These are phyloP conservation scores for Pholiota conissans DNA, from an alignment of 768 basidiomycete genomes.

Conservation along the genomic window DNA sequence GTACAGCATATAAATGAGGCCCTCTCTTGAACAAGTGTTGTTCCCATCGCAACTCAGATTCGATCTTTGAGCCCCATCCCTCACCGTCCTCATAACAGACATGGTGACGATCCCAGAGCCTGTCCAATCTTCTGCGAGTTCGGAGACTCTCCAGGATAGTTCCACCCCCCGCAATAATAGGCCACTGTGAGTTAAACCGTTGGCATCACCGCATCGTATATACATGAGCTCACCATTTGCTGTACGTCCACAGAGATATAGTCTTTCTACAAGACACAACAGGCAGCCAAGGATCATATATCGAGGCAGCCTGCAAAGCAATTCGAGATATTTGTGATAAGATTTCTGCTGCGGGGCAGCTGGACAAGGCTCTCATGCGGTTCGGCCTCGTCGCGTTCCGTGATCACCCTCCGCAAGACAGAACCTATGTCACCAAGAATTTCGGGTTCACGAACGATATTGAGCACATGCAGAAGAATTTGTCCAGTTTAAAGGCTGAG, in stretches of 20 bases:
- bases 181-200: conserved; percentile 10
- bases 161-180: neutral
- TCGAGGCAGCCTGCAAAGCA: conserved; percentile 44
- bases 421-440: conserved; percentile 48
- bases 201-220: neutral
- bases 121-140: neutral
- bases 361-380: conserved; percentile 42
- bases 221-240: neutral
- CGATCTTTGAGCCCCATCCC: neutral
- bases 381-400: conserved; percentile 56
- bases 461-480: conserved; percentile 39
- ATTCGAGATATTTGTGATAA: conserved; percentile 51
- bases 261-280: conserved; percentile 55
- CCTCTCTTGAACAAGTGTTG: neutral
- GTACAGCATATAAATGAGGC: neutral
- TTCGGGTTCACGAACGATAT: conserved; percentile 53
- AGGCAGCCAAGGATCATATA: conserved; percentile 42
- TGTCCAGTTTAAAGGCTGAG: conserved; percentile 39
- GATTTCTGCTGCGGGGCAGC: conserved; percentile 47
- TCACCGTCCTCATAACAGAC: neutral
- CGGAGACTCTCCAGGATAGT: neutral
- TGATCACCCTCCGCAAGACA: conserved; percentile 59
- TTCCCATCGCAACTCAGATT: neutral
- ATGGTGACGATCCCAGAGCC: conserved; percentile 3
- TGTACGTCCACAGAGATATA: conserved; percentile 39